Evolutionary conservation across 257 asterid species (phyloP).

Genomic region (Penstemon newberryi): DNA sequence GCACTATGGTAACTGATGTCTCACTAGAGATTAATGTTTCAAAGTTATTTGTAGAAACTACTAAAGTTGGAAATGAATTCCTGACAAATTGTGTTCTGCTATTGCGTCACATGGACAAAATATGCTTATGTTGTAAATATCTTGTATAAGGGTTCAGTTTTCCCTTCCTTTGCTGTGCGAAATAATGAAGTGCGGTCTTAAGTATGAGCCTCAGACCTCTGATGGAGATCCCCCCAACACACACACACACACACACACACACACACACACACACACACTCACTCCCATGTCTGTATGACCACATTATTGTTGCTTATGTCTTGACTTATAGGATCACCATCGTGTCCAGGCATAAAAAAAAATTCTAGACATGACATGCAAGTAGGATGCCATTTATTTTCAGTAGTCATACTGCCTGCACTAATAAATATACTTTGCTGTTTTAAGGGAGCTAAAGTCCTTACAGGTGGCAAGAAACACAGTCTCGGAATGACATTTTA

Average conservation of each 20-base stretch:
- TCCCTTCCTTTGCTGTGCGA: neutral
- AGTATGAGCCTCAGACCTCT: conserved; percentile 2
- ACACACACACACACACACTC: no score
- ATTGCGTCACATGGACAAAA: neutral
- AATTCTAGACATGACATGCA: conserved; percentile 14
- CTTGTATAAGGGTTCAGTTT: neutral
- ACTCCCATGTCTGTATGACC: no score
- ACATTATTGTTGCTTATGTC: neutral
- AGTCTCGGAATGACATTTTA: conserved; percentile 86
- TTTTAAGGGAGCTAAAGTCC: conserved; percentile 85
- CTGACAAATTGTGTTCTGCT: neutral
- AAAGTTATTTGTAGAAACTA: conserved; percentile 9
- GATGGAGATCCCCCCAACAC: neutral
- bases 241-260: no score
- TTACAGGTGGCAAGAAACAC: conserved; percentile 85
- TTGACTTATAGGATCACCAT: neutral
- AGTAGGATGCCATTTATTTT: conserved; percentile 18
- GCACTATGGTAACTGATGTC: neutral
- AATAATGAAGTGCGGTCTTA: neutral
- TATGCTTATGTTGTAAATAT: conserved; percentile 7
- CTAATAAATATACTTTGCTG: conserved; percentile 28
- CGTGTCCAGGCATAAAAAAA: neutral
- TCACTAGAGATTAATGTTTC: conserved; percentile 17
- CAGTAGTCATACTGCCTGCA: conserved; percentile 19
- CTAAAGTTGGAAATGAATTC: conserved; percentile 5